These are phyloP conservation scores for Phytophthora hibernalis DNA, from an alignment of 352 stramenopile genomes.

Conservation along the genomic window DNA sequence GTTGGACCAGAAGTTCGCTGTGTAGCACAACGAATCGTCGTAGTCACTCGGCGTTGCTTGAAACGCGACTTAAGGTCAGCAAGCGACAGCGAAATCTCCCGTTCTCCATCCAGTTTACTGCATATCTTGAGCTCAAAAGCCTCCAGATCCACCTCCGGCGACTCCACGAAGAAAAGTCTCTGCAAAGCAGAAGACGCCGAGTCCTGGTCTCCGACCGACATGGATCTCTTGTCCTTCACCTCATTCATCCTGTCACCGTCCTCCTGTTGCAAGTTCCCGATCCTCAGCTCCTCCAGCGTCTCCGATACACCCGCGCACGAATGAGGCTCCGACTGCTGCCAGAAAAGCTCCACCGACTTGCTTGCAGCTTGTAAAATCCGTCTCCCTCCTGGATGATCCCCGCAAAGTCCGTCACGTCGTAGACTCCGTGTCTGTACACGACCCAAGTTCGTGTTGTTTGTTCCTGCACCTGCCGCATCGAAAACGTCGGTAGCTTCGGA, in stretches of 20 bases:
- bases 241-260: constrained; percentile 26
- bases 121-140: constrained; percentile 25
- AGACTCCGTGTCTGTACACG: constrained; percentile 34
- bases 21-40: constrained; percentile 89
- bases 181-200: constrained; percentile 1
- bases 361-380: constrained; percentile 27
- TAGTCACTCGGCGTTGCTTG: constrained; percentile 72
- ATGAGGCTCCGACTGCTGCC: constrained; percentile 32
- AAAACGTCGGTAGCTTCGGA: constrained; percentile 23
- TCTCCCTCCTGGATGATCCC: constrained; percentile 19
- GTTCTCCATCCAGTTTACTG: not conserved
- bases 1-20: constrained; percentile 52
- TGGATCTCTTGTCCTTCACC: constrained; percentile 2
- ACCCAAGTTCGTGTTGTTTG: constrained; percentile 9
- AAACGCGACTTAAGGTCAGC: constrained; percentile 90
- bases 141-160: constrained; percentile 6
- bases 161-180: constrained; percentile 24
- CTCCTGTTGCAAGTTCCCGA: constrained; percentile 28
- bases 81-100: constrained; percentile 65
- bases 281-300: constrained; percentile 23
- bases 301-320: constrained; percentile 1
- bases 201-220: not conserved
- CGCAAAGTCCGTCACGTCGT: constrained; percentile 34
- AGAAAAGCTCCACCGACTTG: constrained; percentile 36
- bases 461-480: constrained; percentile 29